Evolutionary conservation across 768 basidiomycete genomes (phyloP), one percentile per base, ranked within the genome.

Genomic region (Mycena galericulata): DNA sequence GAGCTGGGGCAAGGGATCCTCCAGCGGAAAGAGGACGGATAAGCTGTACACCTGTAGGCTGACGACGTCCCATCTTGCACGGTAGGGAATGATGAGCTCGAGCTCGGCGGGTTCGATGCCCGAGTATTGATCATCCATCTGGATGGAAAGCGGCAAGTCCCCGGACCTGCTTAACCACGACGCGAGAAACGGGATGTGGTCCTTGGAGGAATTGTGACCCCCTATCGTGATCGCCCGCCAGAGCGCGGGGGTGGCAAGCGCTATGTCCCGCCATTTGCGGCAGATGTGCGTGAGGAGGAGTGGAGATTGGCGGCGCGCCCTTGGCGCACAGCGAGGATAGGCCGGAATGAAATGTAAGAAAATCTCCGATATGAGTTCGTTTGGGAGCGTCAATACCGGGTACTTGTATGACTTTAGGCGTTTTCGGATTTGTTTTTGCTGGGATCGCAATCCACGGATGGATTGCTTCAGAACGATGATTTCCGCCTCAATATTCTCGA

Each of bases 321-420:
- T 7, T 0, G 59, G 36, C 0, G 59, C 46, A 24, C 47, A 40
- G 22, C 6, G 17, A 7, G 58, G 59, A 32, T 60, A 50, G 32
- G 27, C 6, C 2, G 59, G 59, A 18, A 60, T 22, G 47, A 49
- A 50, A 14, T 50, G 22, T 3, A 38, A 1, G 47, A 60, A 60
- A 10, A 60, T 60, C 18, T 60, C 59, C 6, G 59, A 49, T 1
- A 38, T 15, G 34, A 60, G 47, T 38, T 60, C 59, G 46, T 36
- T 38, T 2, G 59, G 59, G 24, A 60, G 10, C 14, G 46, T 49
- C 24, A 60, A 24, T 8, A 60, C 34, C 1, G 59, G 59, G 24
- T 60, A 60, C n/a, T 32, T 49, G 59, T 49, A 60, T 14, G 32
- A 17, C 5, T 49, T 45, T 12, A 60, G 46, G 2, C 24, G 30